Evolutionary conservation across 176 grass and related monocot species (phyloP).

Genomic region (Oryza longistaminata): DNA sequence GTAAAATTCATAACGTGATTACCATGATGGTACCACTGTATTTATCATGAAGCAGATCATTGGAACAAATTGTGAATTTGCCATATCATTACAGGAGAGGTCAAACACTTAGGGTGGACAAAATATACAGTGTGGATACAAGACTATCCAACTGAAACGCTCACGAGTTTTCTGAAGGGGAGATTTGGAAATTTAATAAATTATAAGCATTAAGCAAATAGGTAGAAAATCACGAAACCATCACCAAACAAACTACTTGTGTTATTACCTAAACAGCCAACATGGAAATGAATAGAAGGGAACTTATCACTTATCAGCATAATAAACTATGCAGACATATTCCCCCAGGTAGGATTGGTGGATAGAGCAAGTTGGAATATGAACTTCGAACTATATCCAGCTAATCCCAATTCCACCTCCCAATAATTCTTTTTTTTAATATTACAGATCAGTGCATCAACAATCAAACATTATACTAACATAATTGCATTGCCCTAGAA

Average conservation of each 20-base stretch:
- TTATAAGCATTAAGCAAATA: neutral
- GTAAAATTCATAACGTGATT: slow-evolving; percentile 4
- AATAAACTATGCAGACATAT: neutral
- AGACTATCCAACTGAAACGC: neutral
- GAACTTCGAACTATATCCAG: neutral
- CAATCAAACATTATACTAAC: too few species aligned
- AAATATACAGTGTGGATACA: slow-evolving; percentile 4
- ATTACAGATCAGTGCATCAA: neutral
- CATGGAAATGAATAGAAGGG: neutral
- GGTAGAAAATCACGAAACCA: neutral
- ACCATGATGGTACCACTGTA: neutral
- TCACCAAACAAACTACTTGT: neutral
- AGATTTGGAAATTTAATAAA: neutral
- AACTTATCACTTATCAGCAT: neutral
- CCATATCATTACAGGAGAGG: neutral
- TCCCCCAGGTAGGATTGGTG: neutral
- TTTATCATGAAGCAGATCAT: neutral
- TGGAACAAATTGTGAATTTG: too few species aligned
- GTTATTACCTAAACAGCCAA: neutral
- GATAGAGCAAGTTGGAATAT: neutral
- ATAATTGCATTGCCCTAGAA: neutral
- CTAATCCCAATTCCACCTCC: neutral
- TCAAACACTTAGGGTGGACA: too few species aligned
- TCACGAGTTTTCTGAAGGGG: neutral
- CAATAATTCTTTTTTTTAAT: neutral